Evolutionary conservation across 2,329 filamentous ascomycete species (phyloP).

Genomic region (Fusarium sulawesiense): DNA sequence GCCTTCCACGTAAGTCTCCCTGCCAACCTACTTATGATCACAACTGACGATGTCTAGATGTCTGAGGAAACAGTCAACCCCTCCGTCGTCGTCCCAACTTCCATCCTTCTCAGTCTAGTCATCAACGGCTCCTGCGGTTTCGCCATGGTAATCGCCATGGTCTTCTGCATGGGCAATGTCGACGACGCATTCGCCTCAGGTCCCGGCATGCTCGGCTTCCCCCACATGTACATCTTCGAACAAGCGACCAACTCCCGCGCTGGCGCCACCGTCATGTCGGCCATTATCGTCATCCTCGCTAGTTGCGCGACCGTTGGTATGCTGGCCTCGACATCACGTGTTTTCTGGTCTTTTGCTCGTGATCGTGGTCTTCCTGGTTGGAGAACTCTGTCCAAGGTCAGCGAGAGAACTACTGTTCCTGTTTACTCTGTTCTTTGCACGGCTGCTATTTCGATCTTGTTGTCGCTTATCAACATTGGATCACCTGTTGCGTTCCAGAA

Average conservation of each 20-base stretch:
- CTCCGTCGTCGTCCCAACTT: constrained; percentile 60
- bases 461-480: constrained; percentile 52
- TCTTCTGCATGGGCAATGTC: constrained; percentile 65
- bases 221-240: constrained; percentile 69
- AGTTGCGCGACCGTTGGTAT: constrained; percentile 63
- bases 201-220: constrained; percentile 58
- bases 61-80: constrained; percentile 61
- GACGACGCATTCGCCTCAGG: constrained; percentile 56
- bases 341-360: constrained; percentile 65
- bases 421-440: constrained; percentile 46
- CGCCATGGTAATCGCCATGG: constrained; percentile 65
- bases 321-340: constrained; percentile 67
- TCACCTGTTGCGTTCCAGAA: constrained; percentile 47
- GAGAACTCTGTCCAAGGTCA: constrained; percentile 45
- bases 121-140: constrained; percentile 66
- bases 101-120: constrained; percentile 60
- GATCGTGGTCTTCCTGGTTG: constrained; percentile 50
- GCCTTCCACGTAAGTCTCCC: constrained; percentile 46
- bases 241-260: constrained; percentile 60
- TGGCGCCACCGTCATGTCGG: constrained; percentile 62
- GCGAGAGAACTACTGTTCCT: constrained; percentile 45
- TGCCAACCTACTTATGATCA: no score
- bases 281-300: constrained; percentile 61
- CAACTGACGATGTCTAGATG: constrained; percentile 47
- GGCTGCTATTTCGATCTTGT: constrained; percentile 44